phyloP scores from a whole-genome alignment of 2,329 filamentous ascomycete species.

The Penicillium paneum region DNA sequence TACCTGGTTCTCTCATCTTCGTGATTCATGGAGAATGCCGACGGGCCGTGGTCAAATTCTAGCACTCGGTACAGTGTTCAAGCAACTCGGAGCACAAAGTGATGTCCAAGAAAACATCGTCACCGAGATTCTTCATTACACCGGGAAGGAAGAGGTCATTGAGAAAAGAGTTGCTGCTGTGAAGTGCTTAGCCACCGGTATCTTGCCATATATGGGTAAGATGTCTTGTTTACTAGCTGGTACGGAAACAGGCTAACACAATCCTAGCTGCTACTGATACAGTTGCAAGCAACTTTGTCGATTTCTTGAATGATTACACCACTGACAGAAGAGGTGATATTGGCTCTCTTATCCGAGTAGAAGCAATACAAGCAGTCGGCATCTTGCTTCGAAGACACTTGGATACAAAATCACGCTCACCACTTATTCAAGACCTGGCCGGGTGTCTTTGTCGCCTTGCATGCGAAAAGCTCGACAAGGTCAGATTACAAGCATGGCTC shows the following conservation, averaged over 20 bases:
- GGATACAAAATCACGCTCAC: conserved; percentile 7
- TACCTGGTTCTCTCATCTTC: conserved; percentile 41
- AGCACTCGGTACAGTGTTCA: conserved; percentile 42
- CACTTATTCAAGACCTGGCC: conserved; percentile 29
- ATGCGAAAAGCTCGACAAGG: conserved; percentile 85
- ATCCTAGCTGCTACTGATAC: conserved; percentile 29
- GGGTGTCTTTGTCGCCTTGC: conserved; percentile 63
- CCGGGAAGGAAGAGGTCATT: conserved; percentile 38
- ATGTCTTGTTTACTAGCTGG: background rate
- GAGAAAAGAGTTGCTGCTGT: conserved; percentile 43
- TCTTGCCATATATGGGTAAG: conserved; percentile 39
- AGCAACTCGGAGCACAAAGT: conserved; percentile 26
- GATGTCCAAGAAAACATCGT: conserved; percentile 30
- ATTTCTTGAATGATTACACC: conserved; percentile 77
- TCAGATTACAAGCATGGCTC: conserved; percentile 58
- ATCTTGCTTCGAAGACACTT: conserved; percentile 27
- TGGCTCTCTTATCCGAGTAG: conserved; percentile 77
- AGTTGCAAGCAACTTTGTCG: conserved; percentile 31
- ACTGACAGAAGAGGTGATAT: conserved; percentile 86
- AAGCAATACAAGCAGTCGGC: conserved; percentile 67
- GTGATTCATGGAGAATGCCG: conserved; percentile 35
- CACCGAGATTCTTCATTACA: conserved; percentile 34
- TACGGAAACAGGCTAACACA: conserved; percentile 13
- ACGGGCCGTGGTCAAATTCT: conserved; percentile 45
- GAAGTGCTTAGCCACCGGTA: conserved; percentile 36